Base-by-base conservation (phyloP, 1,284 basidiomycete genomes). In the Tylopilus sp. region DNA sequence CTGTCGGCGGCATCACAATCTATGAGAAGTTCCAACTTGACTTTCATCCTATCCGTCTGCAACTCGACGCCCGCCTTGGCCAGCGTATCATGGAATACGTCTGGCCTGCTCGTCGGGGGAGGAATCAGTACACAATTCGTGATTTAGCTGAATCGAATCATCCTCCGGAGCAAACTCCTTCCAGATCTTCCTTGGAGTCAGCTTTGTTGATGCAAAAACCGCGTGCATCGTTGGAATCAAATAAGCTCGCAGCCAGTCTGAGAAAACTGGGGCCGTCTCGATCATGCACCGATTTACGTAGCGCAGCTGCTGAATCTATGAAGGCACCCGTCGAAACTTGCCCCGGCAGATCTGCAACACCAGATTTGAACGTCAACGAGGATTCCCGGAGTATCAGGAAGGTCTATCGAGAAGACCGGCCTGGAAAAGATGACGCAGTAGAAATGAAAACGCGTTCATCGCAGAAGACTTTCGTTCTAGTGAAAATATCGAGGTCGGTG, bases 1-100 rank as follows among this genome's bases (percentile, higher is more conserved):
- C 94, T 2, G 92, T 97, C 4, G 96, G 93, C 21, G 96, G 95
- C 10, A 97, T 99, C 57, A 81, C 86, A 8, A 93, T 98, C 55
- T 87, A 95, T 62, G 86, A 93, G 66, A 76, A 80, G 26, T 92
- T 97, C 60, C 82, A 89, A 54, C 71, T 97, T 40, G 81, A 83
- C 39, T 71, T 97, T 45, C 91, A 97, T 67, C 95, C 95, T 0
- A 79, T 97, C 59, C 84, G 89, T 41, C 75, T 97, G 15, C 91
- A 94, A 60, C 77, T 97, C 42, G 93, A 96, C 68, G 83, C 89
- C 36, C 77, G 78, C 55, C 79, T 97, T 25, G 95, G 93, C 4
- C 77, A 79, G 21, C 78, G 84, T 52, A 86, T 97, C 55, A 85
- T 93, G 80, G 89, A 92, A 63, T 98, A 98, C 66, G 73, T 97